phyloP scores from a whole-genome alignment of 78 protist genomes.

The Cavenderia fasciculata region DNA sequence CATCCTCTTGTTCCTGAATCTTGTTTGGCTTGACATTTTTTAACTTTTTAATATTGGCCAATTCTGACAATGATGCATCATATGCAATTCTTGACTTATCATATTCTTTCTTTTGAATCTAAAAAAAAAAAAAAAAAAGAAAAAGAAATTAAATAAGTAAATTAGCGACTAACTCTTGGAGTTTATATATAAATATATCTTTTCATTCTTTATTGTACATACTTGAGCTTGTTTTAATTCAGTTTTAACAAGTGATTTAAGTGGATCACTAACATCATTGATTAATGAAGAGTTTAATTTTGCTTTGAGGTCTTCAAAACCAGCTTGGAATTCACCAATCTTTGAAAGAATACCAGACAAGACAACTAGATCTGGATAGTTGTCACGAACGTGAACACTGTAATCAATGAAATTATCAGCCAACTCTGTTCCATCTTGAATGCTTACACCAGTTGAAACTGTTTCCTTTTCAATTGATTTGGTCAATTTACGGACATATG shows the following conservation, averaged over 20 bases:
- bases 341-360: slow-evolving; percentile 70
- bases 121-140: too few relatives aligned
- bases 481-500: slow-evolving; percentile 42
- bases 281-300: slow-evolving; percentile 60
- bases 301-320: slow-evolving; percentile 72
- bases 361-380: slow-evolving; percentile 40
- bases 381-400: slow-evolving; percentile 65
- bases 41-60: slow-evolving; percentile 13
- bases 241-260: slow-evolving; percentile 39
- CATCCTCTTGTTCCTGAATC: slow-evolving; percentile 49
- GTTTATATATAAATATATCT: too few relatives aligned
- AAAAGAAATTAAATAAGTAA: too few relatives aligned
- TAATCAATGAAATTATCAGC: slow-evolving; percentile 66
- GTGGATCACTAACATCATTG: slow-evolving; percentile 77
- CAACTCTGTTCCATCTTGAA: slow-evolving; percentile 75
- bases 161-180: too few relatives aligned
- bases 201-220: too few relatives aligned
- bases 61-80: slow-evolving; percentile 62
- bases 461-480: slow-evolving; percentile 71
- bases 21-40: slow-evolving; percentile 59
- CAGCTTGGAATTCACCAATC: slow-evolving; percentile 81
- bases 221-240: slow-evolving; percentile 66
- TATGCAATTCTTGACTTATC: slow-evolving; percentile 51
- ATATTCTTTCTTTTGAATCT: slow-evolving; percentile 67
- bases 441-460: slow-evolving; percentile 55